Conservation (phyloP, 1,139 yeast species). For the Protomyces arabidopsidicola region DNA sequence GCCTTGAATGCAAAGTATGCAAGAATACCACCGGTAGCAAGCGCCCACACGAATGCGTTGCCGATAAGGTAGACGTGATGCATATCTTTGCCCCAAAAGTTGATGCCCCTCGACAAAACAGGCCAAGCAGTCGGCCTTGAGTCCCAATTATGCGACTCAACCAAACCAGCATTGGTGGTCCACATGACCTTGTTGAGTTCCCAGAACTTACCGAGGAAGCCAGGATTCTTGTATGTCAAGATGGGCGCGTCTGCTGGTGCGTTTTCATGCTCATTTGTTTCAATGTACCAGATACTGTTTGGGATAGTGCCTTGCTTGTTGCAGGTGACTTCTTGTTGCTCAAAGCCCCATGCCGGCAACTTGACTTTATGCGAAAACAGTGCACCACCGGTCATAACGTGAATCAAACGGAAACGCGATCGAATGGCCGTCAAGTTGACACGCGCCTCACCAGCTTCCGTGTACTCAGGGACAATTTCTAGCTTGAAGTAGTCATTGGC, state of each 20-base stretch:
- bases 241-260: constrained; percentile 43
- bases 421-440: constrained; percentile 68
- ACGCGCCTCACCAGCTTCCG: constrained; percentile 57
- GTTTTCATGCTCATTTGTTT: constrained; percentile 52
- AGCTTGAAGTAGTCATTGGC: constrained; percentile 92
- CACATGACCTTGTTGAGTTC: constrained; percentile 90
- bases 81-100: constrained; percentile 80
- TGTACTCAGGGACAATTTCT: constrained; percentile 64
- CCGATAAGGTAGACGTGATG: constrained; percentile 83
- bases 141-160: constrained; percentile 81
- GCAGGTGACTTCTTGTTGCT: constrained; percentile 94
- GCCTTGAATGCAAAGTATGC: constrained; percentile 53
- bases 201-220: constrained; percentile 63
- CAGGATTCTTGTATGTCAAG: constrained; percentile 57
- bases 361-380: constrained; percentile 80
- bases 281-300: constrained; percentile 82
- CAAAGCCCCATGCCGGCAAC: constrained; percentile 93
- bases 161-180: constrained; percentile 78
- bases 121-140: constrained; percentile 91
- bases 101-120: constrained; percentile 79
- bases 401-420: constrained; percentile 79
- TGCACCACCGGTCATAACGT: constrained; percentile 84
- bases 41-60: constrained; percentile 88
- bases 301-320: constrained; percentile 73
- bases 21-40: constrained; percentile 56